Evolutionary conservation across 176 grass and related monocot species (phyloP), one percentile per base, ranked within the genome.

Genomic region (Avena eriantha): DNA sequence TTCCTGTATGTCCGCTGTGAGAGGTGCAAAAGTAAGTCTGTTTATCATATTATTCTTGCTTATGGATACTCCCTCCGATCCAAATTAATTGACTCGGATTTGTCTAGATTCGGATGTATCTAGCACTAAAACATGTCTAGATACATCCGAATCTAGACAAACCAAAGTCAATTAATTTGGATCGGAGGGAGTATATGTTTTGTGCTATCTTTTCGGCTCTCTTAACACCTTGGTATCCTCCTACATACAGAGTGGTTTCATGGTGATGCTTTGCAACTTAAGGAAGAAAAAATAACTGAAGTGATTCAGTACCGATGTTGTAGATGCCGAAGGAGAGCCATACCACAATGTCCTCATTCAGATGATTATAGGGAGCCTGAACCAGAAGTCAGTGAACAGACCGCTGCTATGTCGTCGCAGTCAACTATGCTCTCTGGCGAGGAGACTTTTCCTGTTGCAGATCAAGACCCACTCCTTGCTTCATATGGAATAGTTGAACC

Each of bases 161-260:
- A n/a, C n/a, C n/a, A n/a, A n/a, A n/a, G n/a, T n/a, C n/a, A n/a
- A n/a, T n/a, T n/a, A n/a, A n/a, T n/a, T n/a, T n/a, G n/a, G n/a
- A n/a, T n/a, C n/a, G n/a, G n/a, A n/a, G n/a, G n/a, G n/a, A n/a
- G n/a, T n/a, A 51, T 72, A 63, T 79, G 29, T 77, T 68, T 68
- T 48, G 56, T 81, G 60, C 80, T 53, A 81, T 79, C 67, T 74
- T 83, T 71, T 54, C 56, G 46, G 29, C 54, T 78, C 61, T 71
- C 34, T 41, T 82, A 84, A 72, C 68, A 47, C 60, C 17, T 81
- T 80, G 21, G 49, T 83, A 63, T 90, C 65, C 26, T 36, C 76
- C 72, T 75, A 60, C 19, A 45, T 83, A 80, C 92, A 99, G 97
- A 87, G 87, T 99, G 97, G 97, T 96, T 92, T 84, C 97, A 99